A percentile compares a stretch with the other conserved stretches of the same genome.
Evolutionary conservation across 129 eudicot species (phyloP).

Genomic region (Escallonia rubra): DNA sequence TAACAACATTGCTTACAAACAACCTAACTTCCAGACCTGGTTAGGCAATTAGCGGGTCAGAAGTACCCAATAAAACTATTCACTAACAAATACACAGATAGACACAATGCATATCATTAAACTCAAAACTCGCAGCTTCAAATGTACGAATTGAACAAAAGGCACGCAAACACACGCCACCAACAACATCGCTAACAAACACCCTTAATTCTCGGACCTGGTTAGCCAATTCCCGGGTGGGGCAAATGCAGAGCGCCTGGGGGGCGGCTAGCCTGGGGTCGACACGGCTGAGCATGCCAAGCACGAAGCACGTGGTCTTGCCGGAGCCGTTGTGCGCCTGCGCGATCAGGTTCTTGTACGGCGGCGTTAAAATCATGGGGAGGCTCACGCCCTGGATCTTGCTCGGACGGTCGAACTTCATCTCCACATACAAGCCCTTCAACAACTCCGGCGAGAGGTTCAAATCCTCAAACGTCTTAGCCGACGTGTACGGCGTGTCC

Average conservation of each 20-base stretch:
- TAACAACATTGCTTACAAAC: no score
- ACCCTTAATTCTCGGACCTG: constrained; percentile 34
- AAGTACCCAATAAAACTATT: no score
- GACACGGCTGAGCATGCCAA: constrained; percentile 89
- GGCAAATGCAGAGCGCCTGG: constrained; percentile 85
- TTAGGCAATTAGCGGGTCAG: no score
- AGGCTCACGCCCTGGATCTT: constrained; percentile 78
- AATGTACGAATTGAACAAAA: no score
- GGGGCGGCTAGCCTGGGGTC: constrained; percentile 61
- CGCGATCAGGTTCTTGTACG: constrained; percentile 65
- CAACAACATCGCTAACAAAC: no score
- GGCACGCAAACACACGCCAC: no score
- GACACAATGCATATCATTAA: no score
- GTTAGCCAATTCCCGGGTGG: constrained; percentile 75
- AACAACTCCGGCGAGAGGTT: constrained; percentile 53
- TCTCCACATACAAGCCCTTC: constrained; percentile 76
- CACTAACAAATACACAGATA: no score
- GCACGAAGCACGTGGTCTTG: constrained; percentile 90
- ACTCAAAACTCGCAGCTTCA: no score
- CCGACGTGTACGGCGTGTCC: constrained; percentile 75
- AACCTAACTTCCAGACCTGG: no score
- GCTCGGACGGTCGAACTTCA: constrained; percentile 87
- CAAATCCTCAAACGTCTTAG: constrained; percentile 70
- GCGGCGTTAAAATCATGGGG: constrained; percentile 92
- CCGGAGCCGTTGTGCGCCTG: constrained; percentile 95